These are phyloP conservation scores for Fusarium drepaniforme DNA, from an alignment of 2,329 filamentous ascomycete species.

Conservation along the genomic window DNA sequence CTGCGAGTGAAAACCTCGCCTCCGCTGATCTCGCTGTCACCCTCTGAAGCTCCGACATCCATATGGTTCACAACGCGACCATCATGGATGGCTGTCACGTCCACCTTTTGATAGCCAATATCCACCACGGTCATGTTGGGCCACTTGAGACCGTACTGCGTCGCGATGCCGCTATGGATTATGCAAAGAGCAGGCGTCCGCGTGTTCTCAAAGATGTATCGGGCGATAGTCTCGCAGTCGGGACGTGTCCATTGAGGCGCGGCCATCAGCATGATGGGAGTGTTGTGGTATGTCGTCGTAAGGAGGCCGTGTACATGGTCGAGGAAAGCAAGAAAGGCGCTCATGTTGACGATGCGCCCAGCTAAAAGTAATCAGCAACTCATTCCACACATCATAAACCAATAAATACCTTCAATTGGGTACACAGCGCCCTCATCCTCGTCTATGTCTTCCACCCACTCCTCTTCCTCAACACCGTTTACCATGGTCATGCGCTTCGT, in stretches of 20 bases:
- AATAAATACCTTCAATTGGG: constrained; percentile 74
- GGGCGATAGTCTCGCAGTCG: constrained; percentile 88
- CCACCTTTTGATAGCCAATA: constrained; percentile 91
- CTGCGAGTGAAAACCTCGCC: constrained; percentile 88
- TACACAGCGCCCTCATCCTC: constrained; percentile 91
- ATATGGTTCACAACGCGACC: constrained; percentile 78
- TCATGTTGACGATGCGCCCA: constrained; percentile 90
- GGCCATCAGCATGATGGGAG: constrained; percentile 89
- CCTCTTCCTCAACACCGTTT: constrained; percentile 66
- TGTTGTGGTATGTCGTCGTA: constrained; percentile 95
- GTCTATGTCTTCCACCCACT: constrained; percentile 90
- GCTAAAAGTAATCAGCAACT: constrained; percentile 55
- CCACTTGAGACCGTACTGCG: constrained; percentile 83
- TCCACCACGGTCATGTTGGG: constrained; percentile 88
- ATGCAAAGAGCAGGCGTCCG: constrained; percentile 93
- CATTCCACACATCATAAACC: not conserved
- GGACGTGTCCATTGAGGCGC: constrained; percentile 91
- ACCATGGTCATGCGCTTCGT: constrained; percentile 70
- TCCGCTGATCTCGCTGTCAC: constrained; percentile 70
- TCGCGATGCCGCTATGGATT: constrained; percentile 89
- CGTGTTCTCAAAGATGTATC: constrained; percentile 98
- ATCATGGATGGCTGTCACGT: constrained; percentile 91
- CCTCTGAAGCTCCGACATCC: constrained; percentile 70
- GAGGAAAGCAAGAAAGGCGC: constrained; percentile 92
- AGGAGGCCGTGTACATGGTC: constrained; percentile 92